These are phyloP conservation scores for Acanthamoeba royreba DNA, from an alignment of 208 protist genomes.

Conservation along the genomic window DNA sequence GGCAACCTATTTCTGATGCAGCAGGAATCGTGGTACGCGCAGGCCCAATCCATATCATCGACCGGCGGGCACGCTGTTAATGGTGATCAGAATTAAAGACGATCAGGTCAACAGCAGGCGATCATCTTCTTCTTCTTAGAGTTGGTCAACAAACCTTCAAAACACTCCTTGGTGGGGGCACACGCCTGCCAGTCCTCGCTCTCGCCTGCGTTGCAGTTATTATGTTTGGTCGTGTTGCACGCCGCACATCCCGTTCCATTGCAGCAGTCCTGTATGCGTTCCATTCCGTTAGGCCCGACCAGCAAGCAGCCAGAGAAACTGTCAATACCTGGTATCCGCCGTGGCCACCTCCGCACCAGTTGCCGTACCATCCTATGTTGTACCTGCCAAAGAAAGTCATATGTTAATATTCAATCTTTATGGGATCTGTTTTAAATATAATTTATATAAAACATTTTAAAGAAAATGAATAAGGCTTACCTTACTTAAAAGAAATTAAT, in stretches of 20 bases:
- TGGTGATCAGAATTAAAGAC: neutral
- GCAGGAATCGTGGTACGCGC: neutral
- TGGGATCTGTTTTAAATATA: no score
- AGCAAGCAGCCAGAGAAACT: no score
- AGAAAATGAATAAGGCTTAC: neutral
- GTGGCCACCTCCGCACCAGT: slow-evolving; percentile 32
- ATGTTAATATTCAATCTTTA: no score
- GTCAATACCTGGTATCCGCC: slow-evolving; percentile 38
- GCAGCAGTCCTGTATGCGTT: neutral
- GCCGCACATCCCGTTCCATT: neutral
- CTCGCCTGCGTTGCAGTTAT: neutral
- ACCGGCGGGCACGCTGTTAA: neutral
- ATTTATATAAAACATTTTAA: no score
- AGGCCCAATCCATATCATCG: slow-evolving; percentile 3
- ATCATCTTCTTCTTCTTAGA: neutral
- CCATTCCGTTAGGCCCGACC: no score
- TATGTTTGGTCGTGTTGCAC: neutral
- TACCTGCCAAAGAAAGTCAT: neutral
- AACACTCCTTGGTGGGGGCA: neutral
- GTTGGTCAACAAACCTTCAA: neutral
- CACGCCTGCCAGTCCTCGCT: neutral
- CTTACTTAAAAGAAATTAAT: neutral
- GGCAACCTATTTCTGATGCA: neutral
- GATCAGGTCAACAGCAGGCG: neutral
- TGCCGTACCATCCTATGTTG: neutral